phyloP scores from a whole-genome alignment of 306 rosid genomes.

The Vachellia collinsii region DNA sequence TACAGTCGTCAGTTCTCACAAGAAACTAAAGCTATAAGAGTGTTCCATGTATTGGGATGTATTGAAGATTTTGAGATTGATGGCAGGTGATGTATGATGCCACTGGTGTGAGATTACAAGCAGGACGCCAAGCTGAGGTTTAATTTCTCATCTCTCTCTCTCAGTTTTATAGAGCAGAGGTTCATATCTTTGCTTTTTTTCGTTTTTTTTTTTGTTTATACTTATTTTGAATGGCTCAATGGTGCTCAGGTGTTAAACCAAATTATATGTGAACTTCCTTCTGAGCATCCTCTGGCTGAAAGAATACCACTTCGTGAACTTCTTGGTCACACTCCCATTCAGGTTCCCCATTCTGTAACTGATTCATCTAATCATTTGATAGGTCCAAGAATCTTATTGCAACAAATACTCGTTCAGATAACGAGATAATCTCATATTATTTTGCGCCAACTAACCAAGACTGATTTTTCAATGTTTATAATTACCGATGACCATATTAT shows the following conservation, averaged over 20 bases:
- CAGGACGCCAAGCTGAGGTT: conserved; percentile 99
- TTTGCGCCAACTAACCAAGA: neutral
- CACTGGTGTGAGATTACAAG: conserved; percentile 91
- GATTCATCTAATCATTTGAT: conserved; percentile 10
- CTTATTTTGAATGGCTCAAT: conserved; percentile 27
- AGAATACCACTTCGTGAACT: conserved; percentile 85
- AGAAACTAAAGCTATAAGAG: conserved; percentile 19
- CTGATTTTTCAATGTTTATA: neutral
- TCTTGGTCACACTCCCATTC: conserved; percentile 89
- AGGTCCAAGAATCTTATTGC: conserved; percentile 13
- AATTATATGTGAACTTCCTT: conserved; percentile 89
- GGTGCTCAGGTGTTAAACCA: conserved; percentile 72
- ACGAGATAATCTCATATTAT: neutral
- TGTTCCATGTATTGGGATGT: neutral
- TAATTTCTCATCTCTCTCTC: conserved; percentile 25
- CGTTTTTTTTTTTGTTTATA: conserved; percentile 19
- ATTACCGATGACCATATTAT: neutral
- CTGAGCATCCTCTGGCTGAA: conserved; percentile 88
- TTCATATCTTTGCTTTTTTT: neutral
- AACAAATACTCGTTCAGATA: neutral
- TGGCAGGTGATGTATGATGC: conserved; percentile 97
- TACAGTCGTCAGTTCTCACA: neutral
- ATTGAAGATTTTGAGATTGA: conserved; percentile 43
- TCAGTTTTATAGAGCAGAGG: neutral
- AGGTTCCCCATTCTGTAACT: conserved; percentile 53